Evolutionary conservation across 257 asterid species (phyloP).

Genomic region (Capsicum baccatum): DNA sequence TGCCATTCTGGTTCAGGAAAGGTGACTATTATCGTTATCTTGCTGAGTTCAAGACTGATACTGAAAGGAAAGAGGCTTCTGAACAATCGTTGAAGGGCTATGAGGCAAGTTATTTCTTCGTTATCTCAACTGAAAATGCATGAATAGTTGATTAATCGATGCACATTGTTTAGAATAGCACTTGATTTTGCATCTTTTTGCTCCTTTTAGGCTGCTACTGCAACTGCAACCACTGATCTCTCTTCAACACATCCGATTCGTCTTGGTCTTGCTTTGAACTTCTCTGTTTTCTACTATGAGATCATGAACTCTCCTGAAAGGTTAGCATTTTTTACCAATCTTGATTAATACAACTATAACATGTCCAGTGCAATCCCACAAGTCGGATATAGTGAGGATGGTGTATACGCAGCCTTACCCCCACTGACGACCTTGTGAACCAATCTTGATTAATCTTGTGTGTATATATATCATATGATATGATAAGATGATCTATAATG

Average conservation of each 20-base stretch:
- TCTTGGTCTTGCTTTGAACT: constrained; percentile 91
- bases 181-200: constrained; percentile 28
- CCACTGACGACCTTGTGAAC: background rate
- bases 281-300: constrained; percentile 87
- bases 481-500: background rate
- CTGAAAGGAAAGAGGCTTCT: constrained; percentile 79
- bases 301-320: constrained; percentile 91
- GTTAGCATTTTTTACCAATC: constrained; percentile 40
- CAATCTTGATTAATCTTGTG: background rate
- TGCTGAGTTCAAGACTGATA: constrained; percentile 84
- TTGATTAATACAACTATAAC: background rate
- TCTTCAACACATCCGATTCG: constrained; percentile 94
- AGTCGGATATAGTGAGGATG: background rate
- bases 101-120: constrained; percentile 60
- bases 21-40: constrained; percentile 88
- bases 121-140: background rate
- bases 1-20: constrained; percentile 58
- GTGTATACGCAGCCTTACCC: too few relatives aligned
- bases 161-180: background rate
- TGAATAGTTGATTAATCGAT: background rate
- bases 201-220: constrained; percentile 65
- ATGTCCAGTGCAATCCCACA: background rate
- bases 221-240: constrained; percentile 70
- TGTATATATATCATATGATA: background rate
- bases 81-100: constrained; percentile 83